phyloP scores from a whole-genome alignment of 257 asterid species.

The Handroanthus guayacan region DNA sequence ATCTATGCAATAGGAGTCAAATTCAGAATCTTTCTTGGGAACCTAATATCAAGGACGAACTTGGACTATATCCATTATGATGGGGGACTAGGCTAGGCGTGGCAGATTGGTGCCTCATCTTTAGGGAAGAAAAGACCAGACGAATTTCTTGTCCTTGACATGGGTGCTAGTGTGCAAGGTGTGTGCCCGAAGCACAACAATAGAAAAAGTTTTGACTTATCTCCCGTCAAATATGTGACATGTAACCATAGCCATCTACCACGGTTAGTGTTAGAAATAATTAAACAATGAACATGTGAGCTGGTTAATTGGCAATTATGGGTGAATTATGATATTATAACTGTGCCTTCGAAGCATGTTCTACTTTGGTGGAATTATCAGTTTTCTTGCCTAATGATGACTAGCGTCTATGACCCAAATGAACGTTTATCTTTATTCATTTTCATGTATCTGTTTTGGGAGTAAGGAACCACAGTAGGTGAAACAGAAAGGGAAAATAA shows the following conservation, averaged over 20 bases:
- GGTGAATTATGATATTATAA: not conserved
- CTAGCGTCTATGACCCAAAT: not conserved
- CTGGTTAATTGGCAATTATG: not conserved
- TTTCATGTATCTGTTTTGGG: conserved; percentile 13
- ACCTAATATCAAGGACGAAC: conserved; percentile 19
- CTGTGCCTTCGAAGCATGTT: not conserved
- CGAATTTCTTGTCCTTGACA: conserved; percentile 20
- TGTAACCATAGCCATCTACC: not conserved
- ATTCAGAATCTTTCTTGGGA: conserved; percentile 2
- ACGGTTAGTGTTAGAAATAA: not conserved
- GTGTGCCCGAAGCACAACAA: not conserved
- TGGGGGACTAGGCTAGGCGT: conserved; percentile 10
- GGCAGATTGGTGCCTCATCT: conserved; percentile 2
- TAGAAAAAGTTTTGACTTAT: not conserved
- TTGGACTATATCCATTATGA: conserved; percentile 16
- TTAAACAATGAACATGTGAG: not conserved
- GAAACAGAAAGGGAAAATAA: not conserved
- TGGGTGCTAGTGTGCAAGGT: not conserved
- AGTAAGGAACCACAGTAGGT: not conserved
- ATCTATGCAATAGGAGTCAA: conserved; percentile 16
- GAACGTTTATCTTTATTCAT: not conserved
- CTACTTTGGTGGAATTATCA: not conserved
- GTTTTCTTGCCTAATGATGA: not conserved
- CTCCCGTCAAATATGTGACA: not conserved
- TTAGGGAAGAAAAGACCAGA: conserved; percentile 15